Evolutionary conservation across 805 yeast genomes (phyloP), one percentile per base, ranked within the genome.

Genomic region (Yamadazyma tumulicola): DNA sequence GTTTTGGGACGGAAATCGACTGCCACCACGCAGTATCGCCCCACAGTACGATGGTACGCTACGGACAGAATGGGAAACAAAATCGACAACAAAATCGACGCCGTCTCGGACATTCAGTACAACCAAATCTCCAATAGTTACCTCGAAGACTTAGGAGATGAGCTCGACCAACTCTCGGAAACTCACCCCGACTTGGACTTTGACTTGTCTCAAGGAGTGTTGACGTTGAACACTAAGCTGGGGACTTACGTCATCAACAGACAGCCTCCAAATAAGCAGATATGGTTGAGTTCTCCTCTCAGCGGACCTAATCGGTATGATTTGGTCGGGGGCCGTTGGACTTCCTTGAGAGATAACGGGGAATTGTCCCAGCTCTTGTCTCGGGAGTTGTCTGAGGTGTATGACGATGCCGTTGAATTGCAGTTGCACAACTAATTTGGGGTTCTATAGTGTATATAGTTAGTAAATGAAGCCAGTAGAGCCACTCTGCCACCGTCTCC

Each of bases 181-280:
- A 56, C 54, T 3, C 57, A 58, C 32, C 84, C 85, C 4, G 74
- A 75, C 19, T 59, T 86, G n/a, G 88, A 84, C 55, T 73, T 81
- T 38, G 87, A 93, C 60, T 73, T 83, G 51, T 64, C 85, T 47
- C 91, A 83, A 45, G 99, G 99, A 6, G 97, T 93, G 6, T 59
- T 93, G 60, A 79, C 91, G 1, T 56, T 93, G 38, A 75, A 69
- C 5, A 49, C 85, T 12, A 74, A 79, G 1, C 65, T 68, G 12
- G 97, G 97, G 1, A 75, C 89, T 0, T 93, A 93, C 54, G 95
- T 93, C 19, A 81, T 93, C 53, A 93, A 93, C 65, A 91, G 88
- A 54, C 97, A 93, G 61, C 98, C 98, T 1, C 97, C 98, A 3
- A 93, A 88, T 61, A 83, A 85, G 60, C 99, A 93, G 57, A 82